These are phyloP conservation scores for Globisporangium mamillatum DNA, from an alignment of 352 stramenopile genomes.

Conservation along the genomic window DNA sequence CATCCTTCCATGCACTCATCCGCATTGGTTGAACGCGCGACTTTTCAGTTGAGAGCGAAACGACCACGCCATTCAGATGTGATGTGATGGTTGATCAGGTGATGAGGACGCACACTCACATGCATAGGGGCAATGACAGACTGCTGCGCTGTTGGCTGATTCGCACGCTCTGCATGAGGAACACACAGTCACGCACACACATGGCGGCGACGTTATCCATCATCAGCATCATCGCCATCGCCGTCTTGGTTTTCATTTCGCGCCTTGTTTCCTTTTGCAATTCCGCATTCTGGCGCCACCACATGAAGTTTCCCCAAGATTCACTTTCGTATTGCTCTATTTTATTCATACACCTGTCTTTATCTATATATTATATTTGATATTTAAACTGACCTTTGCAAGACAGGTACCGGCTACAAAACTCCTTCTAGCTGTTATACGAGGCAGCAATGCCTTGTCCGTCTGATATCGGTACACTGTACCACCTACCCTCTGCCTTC, in stretches of 20 bases:
- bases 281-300: neutral
- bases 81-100: too few species aligned
- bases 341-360: neutral
- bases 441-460: neutral
- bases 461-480: conserved; percentile 10
- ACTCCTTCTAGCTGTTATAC: neutral
- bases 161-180: neutral
- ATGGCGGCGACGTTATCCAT: neutral
- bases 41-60: neutral
- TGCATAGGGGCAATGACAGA: neutral
- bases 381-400: too few species aligned
- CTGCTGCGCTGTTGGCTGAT: neutral
- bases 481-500: neutral
- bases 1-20: neutral
- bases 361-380: too few species aligned
- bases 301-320: neutral
- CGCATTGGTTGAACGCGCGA: neutral
- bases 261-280: neutral
- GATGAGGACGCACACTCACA: neutral
- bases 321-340: neutral
- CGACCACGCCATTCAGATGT: neutral
- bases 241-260: neutral
- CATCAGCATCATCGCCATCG: neutral
- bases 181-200: neutral
- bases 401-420: too few species aligned